Conservation (phyloP, 2,329 filamentous ascomycete genomes). For the Sporothrix dimorphospora region DNA sequence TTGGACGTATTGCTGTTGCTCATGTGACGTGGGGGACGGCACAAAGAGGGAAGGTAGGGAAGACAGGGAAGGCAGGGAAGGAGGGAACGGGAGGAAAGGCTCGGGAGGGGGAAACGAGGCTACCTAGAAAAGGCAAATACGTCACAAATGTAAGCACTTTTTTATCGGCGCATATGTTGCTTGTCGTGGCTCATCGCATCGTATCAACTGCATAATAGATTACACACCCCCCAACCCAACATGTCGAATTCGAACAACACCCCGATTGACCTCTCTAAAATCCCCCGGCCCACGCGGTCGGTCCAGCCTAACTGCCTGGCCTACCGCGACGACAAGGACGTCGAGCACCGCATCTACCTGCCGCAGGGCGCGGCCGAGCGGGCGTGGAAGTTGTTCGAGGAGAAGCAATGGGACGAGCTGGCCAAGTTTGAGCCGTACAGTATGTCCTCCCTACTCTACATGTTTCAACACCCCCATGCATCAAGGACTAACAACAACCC, state of each 20-base stretch:
- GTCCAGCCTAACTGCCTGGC: conserved; percentile 21
- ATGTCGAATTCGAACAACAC: background rate
- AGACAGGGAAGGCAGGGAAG: background rate
- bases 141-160: background rate
- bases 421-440: conserved; percentile 21
- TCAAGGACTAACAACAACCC: background rate
- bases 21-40: conserved; percentile 7
- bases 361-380: background rate
- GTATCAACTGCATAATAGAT: background rate
- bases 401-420: conserved; percentile 11
- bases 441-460: background rate
- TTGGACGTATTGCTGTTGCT: background rate
- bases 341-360: conserved; percentile 11
- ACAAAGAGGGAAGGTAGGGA: conserved; percentile 8
- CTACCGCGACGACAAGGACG: conserved; percentile 14
- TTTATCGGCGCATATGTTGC: background rate
- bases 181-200: background rate
- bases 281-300: conserved; percentile 20
- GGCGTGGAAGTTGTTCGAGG: background rate
- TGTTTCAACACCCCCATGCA: background rate
- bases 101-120: background rate
- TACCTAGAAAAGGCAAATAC: conserved; percentile 8
- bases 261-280: conserved; percentile 7
- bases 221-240: background rate
- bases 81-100: background rate